Conservation (phyloP, 257 asterid genomes). For the Nicotiana tabacum region DNA sequence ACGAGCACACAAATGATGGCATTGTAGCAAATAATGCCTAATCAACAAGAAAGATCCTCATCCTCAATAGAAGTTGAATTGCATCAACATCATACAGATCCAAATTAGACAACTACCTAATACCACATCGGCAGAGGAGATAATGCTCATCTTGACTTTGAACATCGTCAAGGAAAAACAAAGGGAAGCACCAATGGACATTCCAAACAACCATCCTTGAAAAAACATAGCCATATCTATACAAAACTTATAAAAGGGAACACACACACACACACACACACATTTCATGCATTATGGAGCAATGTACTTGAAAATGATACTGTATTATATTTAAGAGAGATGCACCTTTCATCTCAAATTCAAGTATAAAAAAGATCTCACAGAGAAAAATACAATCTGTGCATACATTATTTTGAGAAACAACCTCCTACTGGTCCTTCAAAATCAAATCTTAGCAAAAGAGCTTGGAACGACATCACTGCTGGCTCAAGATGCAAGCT, state of each 20-base stretch:
- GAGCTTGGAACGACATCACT: neutral
- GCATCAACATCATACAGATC: neutral
- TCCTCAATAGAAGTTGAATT: neutral
- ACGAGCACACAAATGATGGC: no score
- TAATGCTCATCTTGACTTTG: neutral
- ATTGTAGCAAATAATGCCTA: no score
- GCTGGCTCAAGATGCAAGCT: slow-evolving; percentile 22
- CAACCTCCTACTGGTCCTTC: slow-evolving; percentile 17
- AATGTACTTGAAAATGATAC: neutral
- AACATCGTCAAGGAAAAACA: neutral
- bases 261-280: neutral
- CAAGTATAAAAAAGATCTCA: slow-evolving; percentile 12
- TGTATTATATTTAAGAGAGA: slow-evolving; percentile 13
- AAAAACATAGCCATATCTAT: neutral
- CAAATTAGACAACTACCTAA: neutral
- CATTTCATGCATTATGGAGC: neutral
- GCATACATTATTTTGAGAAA: slow-evolving; percentile 19
- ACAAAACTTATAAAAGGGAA: neutral
- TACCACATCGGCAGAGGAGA: neutral
- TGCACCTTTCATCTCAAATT: neutral
- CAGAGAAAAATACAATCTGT: slow-evolving; percentile 11
- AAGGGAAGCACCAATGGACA: neutral
- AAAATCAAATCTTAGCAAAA: slow-evolving; percentile 16
- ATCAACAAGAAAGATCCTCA: no score
- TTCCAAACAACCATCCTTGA: neutral